A percentile compares a stretch with the other conserved stretches of the same genome.
phyloP scores from a whole-genome alignment of 2,329 filamentous ascomycete species.

The Thielaviopsis punctulata region DNA sequence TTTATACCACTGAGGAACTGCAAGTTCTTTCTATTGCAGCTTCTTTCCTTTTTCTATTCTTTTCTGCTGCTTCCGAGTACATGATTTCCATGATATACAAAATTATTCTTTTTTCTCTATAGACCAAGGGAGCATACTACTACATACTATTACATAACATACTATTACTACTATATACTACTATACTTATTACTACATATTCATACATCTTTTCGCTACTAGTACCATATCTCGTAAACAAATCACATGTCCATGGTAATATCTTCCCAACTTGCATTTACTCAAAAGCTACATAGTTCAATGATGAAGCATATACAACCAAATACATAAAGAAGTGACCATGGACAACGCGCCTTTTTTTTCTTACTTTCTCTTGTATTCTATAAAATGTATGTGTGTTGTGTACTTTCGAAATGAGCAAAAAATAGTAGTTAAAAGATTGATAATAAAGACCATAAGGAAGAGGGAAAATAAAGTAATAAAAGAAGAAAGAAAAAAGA shows the following conservation, averaged over 20 bases:
- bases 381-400: slow-evolving; percentile 5
- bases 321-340: no score
- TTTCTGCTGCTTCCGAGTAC: slow-evolving; percentile 1
- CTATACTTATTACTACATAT: no score
- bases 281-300: no score
- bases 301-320: no score
- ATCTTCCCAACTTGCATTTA: not conserved
- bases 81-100: slow-evolving; percentile 4
- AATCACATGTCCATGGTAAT: not conserved
- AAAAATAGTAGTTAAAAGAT: not conserved
- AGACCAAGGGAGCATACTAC: not conserved
- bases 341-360: slow-evolving; percentile 7
- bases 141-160: not conserved
- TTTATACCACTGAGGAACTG: no score
- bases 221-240: no score
- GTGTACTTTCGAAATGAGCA: not conserved
- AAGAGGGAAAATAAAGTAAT: not conserved
- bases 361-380: slow-evolving; percentile 10
- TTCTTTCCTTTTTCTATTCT: not conserved
- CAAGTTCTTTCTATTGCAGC: not conserved
- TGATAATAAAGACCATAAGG: no score
- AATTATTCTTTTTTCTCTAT: not conserved
- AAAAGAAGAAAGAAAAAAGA: not conserved
- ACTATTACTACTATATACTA: not conserved
- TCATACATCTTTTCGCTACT: no score